Conservation (phyloP, 2,329 filamentous ascomycete species). For the Sporothrix phasma region DNA sequence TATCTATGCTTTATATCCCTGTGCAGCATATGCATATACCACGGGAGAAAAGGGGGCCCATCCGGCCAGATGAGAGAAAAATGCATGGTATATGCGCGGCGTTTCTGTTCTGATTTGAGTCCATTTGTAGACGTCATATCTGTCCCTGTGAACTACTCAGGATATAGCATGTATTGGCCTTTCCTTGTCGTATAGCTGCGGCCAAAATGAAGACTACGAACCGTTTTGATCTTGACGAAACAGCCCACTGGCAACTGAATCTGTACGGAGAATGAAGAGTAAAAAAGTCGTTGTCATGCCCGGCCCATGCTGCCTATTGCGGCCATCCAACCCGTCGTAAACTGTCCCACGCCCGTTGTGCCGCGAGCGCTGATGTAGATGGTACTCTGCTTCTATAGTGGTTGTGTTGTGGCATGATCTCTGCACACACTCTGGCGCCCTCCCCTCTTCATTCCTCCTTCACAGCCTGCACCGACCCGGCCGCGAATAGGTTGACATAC, state of each 20-base stretch:
- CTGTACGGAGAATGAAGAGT: not conserved
- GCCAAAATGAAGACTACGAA: not conserved
- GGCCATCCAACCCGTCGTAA: too few species aligned
- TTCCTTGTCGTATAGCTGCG: not conserved
- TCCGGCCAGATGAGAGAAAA: not conserved
- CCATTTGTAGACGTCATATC: not conserved
- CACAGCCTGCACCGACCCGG: not conserved
- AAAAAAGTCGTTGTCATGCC: not conserved
- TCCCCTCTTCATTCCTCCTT: not conserved
- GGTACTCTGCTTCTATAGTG: not conserved
- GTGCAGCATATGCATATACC: constrained; percentile 9
- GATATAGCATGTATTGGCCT: not conserved
- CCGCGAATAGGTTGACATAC: constrained; percentile 37
- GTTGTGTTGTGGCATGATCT: not conserved
- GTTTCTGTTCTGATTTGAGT: not conserved
- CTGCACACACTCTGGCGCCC: not conserved
- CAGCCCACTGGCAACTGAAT: not conserved
- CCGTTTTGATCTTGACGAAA: not conserved
- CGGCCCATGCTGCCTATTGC: not conserved
- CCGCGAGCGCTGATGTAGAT: not conserved
- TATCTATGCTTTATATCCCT: not conserved
- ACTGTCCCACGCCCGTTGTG: too few species aligned
- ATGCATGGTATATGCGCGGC: not conserved
- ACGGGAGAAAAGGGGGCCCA: not conserved
- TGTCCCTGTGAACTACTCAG: not conserved